Evolutionary conservation across 2,329 filamentous ascomycete genomes (phyloP).

Genomic region (Nigrograna mackinnonii): DNA sequence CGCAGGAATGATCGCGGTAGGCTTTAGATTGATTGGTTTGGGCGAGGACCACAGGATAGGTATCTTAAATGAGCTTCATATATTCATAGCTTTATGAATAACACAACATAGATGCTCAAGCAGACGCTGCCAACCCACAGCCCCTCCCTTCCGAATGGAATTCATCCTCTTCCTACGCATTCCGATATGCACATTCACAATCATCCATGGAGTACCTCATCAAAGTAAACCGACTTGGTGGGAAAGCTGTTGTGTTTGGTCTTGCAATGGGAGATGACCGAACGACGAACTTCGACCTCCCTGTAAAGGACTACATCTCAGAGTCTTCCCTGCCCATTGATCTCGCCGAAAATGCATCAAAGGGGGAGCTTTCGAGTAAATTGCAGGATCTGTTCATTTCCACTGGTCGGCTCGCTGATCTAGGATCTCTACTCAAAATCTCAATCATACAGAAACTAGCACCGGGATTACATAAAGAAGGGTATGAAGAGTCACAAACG

Average conservation of each 20-base stretch:
- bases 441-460: constrained; percentile 84
- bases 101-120: constrained; percentile 62
- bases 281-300: constrained; percentile 77
- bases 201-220: constrained; percentile 84
- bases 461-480: constrained; percentile 75
- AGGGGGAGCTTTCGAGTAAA: constrained; percentile 48
- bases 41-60: constrained; percentile 77
- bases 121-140: constrained; percentile 58
- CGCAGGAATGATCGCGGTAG: constrained; percentile 77
- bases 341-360: constrained; percentile 52
- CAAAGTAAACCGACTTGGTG: constrained; percentile 79
- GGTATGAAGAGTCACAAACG: constrained; percentile 65
- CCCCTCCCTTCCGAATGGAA: constrained; percentile 83
- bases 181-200: constrained; percentile 84
- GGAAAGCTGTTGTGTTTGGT: constrained; percentile 81
- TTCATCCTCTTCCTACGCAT: constrained; percentile 70
- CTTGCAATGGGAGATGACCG: constrained; percentile 79
- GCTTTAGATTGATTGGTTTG: constrained; percentile 82
- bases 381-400: constrained; percentile 72
- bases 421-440: constrained; percentile 73
- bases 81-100: too few species aligned
- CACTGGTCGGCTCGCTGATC: constrained; percentile 65
- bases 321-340: constrained; percentile 58
- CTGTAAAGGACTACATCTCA: constrained; percentile 74
- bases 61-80: constrained; percentile 44